Base-by-base conservation (phyloP, 2,329 filamentous ascomycete genomes). In the Fusarium veterinarium region DNA sequence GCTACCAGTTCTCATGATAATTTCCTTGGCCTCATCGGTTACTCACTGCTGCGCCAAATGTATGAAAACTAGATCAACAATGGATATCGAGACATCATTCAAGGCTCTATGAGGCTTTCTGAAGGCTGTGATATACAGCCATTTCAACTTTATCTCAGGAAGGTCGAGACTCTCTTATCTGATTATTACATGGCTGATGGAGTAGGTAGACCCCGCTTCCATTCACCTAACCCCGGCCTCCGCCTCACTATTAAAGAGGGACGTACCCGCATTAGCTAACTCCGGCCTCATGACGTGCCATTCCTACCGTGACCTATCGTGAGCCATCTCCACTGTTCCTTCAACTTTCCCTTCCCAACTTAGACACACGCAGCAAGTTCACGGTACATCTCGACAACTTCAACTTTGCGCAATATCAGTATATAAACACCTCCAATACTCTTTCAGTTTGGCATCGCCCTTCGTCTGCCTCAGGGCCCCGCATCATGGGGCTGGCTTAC, bases 401-500 rank as follows among this genome's bases (percentile, higher is more conserved):
- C 45, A 30, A 23, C 37, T 41, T 19, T 33, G 25, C 14, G 31
- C n/a, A 13, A 20, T 17, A 30, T 11, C 45, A 58, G 30, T 51
- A 33, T 25, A 51, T 23, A 51, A 51, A 20, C 40, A 23, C 23
- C 28, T 45, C 33, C 35, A 11, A 31, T 28, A 48, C 11, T 37
- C 40, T 38, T 40, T 25, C 9, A 53, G n/a, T 23, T 42, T 31
- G 44, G 38, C 60, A 42, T 28, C 46, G 20, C 28, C 31, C 52
- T 55, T 60, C 49, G 30, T 37, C 55, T 33, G 53, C 60, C 40
- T 19, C 52, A 45, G 48, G 44, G 53, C 70, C 69, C 67, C 60
- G 55, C 71, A 83, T 73, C 62, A 97, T 97, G 95, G 95, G 95
- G 75, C 91, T 98, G 76, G 87, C 91, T 67, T 97, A 97, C 87